These are phyloP conservation scores for Phialocephala sp. DNA, from an alignment of 2,329 filamentous ascomycete genomes.

Conservation along the genomic window DNA sequence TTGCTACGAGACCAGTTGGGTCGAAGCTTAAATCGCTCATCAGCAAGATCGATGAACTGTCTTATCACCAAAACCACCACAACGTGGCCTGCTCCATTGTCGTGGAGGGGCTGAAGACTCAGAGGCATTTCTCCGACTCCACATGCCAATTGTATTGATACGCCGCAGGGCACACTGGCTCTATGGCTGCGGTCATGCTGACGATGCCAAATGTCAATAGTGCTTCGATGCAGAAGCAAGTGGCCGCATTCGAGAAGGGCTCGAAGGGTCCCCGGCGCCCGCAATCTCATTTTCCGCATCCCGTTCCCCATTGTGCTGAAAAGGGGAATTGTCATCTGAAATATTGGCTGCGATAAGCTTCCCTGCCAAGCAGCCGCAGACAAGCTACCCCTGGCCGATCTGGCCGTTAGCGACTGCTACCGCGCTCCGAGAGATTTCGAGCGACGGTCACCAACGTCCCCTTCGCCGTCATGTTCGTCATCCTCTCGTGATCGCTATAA, in stretches of 20 bases:
- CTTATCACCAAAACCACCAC: slow-evolving; percentile 34
- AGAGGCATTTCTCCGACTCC: neutral
- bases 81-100: slow-evolving; percentile 27
- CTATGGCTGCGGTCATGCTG: neutral
- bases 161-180: neutral
- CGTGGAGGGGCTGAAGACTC: slow-evolving; percentile 13
- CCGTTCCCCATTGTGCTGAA: neutral
- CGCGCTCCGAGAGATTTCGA: neutral
- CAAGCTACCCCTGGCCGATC: neutral
- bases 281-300: slow-evolving; percentile 2
- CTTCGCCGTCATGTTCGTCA: slow-evolving; percentile 3
- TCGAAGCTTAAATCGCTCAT: slow-evolving; percentile 14
- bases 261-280: neutral
- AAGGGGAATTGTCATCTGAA: slow-evolving; percentile 6
- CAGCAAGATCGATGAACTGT: slow-evolving; percentile 35
- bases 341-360: slow-evolving; percentile 19
- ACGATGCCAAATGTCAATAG: slow-evolving; percentile 13
- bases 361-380: no score
- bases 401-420: neutral
- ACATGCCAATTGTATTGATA: slow-evolving; percentile 11
- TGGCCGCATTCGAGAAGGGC: neutral
- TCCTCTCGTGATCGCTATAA: slow-evolving; percentile 1
- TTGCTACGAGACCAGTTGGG: slow-evolving; percentile 4
- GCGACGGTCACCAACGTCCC: neutral
- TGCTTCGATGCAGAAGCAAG: slow-evolving; percentile 12